Evolutionary conservation across 2,329 filamentous ascomycete species (phyloP).

Genomic region (Phialemoniopsis sp.): DNA sequence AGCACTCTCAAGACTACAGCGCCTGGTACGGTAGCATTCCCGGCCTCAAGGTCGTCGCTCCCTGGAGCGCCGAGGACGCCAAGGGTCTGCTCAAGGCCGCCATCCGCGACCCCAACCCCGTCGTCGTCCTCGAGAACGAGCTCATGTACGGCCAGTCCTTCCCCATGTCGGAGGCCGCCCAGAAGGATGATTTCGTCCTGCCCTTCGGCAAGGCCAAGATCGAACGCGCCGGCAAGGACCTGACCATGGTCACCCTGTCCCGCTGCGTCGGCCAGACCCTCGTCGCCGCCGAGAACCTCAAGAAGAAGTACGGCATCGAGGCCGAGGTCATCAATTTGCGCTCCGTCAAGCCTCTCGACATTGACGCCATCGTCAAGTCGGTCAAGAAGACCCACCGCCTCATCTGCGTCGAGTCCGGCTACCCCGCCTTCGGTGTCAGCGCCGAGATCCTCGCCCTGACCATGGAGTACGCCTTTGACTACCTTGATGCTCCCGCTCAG

Average conservation of each 20-base stretch:
- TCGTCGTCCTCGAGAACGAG: conserved; percentile 87
- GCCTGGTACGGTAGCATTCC: conserved; percentile 99
- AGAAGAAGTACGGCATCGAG: conserved; percentile 95
- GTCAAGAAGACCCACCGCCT: conserved; percentile 98
- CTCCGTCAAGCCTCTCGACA: conserved; percentile 92
- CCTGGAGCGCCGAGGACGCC: conserved; percentile 96
- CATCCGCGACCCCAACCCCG: conserved; percentile 96
- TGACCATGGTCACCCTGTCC: conserved; percentile 92
- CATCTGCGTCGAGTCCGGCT: conserved; percentile 90
- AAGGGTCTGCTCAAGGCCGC: conserved; percentile 97
- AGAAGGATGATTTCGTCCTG: conserved; percentile 94
- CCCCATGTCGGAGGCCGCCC: conserved; percentile 95
- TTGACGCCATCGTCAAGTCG: conserved; percentile 92
- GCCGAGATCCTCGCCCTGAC: conserved; percentile 90
- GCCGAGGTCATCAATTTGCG: conserved; percentile 97
- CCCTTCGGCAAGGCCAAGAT: conserved; percentile 99
- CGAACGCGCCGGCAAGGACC: conserved; percentile 90
- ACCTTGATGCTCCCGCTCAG: conserved; percentile 89
- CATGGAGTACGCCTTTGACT: conserved; percentile 98
- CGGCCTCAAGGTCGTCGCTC: conserved; percentile 92
- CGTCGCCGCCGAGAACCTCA: conserved; percentile 81
- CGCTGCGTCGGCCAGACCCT: conserved; percentile 93
- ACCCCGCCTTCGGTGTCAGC: conserved; percentile 89
- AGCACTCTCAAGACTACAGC: conserved; percentile 98
- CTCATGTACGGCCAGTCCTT: conserved; percentile 89